Conservation (phyloP, 331 rosid species). For the Rosa hybrid region DNA sequence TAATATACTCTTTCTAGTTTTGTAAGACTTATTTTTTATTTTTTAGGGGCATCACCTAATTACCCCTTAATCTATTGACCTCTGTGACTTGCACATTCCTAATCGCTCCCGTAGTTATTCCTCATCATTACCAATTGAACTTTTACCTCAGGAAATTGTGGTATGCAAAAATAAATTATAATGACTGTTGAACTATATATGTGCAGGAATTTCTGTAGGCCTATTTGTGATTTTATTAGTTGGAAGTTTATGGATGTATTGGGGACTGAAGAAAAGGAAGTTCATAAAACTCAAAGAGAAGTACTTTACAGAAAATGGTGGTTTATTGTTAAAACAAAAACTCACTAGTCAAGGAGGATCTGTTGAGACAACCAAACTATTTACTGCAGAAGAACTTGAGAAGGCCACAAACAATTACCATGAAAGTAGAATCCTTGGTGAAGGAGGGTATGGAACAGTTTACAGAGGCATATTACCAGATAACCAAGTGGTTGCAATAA, state of each 20-base stretch:
- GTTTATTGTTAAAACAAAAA: background rate
- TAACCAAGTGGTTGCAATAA: background rate
- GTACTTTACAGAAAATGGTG: background rate
- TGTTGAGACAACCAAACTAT: slow-evolving; percentile 3
- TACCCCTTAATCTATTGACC: too few species aligned
- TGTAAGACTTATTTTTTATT: too few species aligned
- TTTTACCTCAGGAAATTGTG: too few species aligned
- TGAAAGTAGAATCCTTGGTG: slow-evolving; percentile 6
- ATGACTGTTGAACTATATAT: too few species aligned
- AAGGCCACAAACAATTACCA: slow-evolving; percentile 23
- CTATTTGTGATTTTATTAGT: background rate
- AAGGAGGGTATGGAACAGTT: slow-evolving; percentile 16
- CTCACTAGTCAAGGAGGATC: background rate
- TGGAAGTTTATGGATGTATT: background rate
- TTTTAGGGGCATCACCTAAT: too few species aligned
- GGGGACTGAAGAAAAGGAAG: background rate
- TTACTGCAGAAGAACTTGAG: slow-evolving; percentile 10
- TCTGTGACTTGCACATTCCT: too few species aligned
- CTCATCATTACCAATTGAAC: too few species aligned
- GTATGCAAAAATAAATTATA: too few species aligned
- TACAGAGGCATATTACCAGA: background rate
- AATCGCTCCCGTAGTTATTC: too few species aligned
- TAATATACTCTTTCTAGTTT: too few species aligned
- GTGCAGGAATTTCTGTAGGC: too few species aligned
- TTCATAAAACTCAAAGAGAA: background rate